phyloP scores from a whole-genome alignment of 495 filamentous ascomycete species.

The Parathielavia hyrcaniae region DNA sequence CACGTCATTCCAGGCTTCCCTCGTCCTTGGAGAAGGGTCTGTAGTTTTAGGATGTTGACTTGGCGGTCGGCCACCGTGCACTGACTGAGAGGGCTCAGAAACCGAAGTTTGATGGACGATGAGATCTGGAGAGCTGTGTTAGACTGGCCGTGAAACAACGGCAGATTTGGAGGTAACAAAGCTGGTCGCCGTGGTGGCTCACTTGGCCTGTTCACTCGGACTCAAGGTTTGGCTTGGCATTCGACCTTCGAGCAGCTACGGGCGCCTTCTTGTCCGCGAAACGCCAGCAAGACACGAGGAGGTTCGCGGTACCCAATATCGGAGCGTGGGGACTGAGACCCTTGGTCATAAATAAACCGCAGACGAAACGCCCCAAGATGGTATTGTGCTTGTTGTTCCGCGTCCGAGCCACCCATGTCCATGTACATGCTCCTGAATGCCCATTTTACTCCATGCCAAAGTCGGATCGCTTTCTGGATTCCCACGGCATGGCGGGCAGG shows the following conservation, averaged over 20 bases:
- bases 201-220: not conserved
- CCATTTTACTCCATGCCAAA: slow-evolving; percentile 29
- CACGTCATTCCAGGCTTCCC: too few species aligned
- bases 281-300: not conserved
- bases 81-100: too few species aligned
- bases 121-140: too few species aligned
- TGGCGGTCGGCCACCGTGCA: too few species aligned
- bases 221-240: slow-evolving; percentile 3
- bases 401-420: slow-evolving; percentile 35
- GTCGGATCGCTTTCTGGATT: slow-evolving; percentile 26
- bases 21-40: too few species aligned
- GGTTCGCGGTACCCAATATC: not conserved
- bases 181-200: not conserved
- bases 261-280: not conserved
- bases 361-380: slow-evolving; percentile 38
- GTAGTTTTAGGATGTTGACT: too few species aligned
- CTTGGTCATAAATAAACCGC: slow-evolving; percentile 32
- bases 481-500: slow-evolving; percentile 27
- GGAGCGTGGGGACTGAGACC: slow-evolving; percentile 21
- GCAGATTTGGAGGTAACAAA: too few species aligned
- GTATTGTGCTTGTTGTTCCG: slow-evolving; percentile 35
- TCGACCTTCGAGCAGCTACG: slow-evolving; percentile 3
- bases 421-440: slow-evolving; percentile 35
- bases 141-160: too few species aligned
- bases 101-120: too few species aligned